Evolutionary conservation across 2,329 filamentous ascomycete species (phyloP).

Genomic region (Alternaria sp.): DNA sequence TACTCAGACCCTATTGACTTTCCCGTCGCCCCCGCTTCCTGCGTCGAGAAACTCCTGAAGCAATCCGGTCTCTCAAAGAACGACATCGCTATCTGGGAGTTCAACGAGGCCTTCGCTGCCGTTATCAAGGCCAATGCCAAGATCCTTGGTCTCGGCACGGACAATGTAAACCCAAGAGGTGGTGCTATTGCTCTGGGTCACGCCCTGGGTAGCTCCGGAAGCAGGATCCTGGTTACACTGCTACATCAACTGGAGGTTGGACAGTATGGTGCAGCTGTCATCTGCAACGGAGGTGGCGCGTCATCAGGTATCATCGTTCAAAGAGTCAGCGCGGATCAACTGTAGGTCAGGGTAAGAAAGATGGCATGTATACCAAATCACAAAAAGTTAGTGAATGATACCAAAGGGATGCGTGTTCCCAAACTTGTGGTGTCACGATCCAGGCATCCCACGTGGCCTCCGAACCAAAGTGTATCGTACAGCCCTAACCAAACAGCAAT

Average conservation of each 20-base stretch:
- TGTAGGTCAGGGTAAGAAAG: slow-evolving; percentile 20
- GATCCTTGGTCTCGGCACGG: slow-evolving; percentile 82
- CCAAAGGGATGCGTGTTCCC: neutral
- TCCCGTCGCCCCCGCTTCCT: slow-evolving; percentile 89
- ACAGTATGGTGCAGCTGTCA: slow-evolving; percentile 93
- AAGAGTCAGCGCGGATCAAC: slow-evolving; percentile 60
- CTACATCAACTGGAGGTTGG: slow-evolving; percentile 91
- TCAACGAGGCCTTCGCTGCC: slow-evolving; percentile 97
- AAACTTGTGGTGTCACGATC: neutral
- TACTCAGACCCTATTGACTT: slow-evolving; percentile 83
- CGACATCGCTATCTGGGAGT: slow-evolving; percentile 95
- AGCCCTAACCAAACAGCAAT: neutral
- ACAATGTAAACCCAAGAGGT: slow-evolving; percentile 85
- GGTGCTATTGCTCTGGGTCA: slow-evolving; percentile 94
- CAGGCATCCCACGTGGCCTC: neutral
- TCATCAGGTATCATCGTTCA: slow-evolving; percentile 93
- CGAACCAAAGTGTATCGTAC: neutral
- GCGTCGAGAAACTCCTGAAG: slow-evolving; percentile 87
- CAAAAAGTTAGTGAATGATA: neutral
- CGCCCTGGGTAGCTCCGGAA: slow-evolving; percentile 91
- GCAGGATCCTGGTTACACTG: slow-evolving; percentile 87
- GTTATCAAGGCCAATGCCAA: slow-evolving; percentile 96
- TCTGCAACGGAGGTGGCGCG: slow-evolving; percentile 96
- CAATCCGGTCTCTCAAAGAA: slow-evolving; percentile 90
- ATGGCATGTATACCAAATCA: slow-evolving; percentile 1